phyloP scores from a whole-genome alignment of 2,329 filamentous ascomycete genomes.

The Colletotrichum tropicicola region DNA sequence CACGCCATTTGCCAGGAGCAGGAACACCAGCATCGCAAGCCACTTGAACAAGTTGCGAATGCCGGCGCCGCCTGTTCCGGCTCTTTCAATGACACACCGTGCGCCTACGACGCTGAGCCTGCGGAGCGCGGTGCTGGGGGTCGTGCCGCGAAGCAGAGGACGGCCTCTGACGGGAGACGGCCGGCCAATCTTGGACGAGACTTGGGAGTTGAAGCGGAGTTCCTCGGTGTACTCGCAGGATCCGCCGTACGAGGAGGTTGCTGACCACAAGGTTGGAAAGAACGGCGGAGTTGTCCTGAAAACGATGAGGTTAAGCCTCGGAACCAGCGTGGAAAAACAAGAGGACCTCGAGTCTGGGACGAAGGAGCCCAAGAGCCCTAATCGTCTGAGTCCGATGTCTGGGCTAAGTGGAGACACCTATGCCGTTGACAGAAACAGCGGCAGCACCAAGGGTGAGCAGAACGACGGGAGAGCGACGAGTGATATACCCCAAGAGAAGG shows the following conservation, averaged over 20 bases:
- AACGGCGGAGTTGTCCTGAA: constrained; percentile 28
- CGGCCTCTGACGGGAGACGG: constrained; percentile 21
- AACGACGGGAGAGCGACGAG: not conserved
- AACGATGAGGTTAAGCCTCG: constrained; percentile 19
- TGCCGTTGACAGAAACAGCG: not conserved
- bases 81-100: constrained; percentile 26
- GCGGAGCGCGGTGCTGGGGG: constrained; percentile 37
- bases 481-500: constrained; percentile 10
- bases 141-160: constrained; percentile 34
- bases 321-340: constrained; percentile 32
- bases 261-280: not conserved
- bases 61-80: constrained; percentile 30
- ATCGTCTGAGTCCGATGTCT: constrained; percentile 36
- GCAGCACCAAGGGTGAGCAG: not conserved
- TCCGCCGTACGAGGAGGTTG: not conserved
- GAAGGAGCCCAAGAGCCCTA: constrained; percentile 40
- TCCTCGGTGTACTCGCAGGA: constrained; percentile 28
- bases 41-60: constrained; percentile 17
- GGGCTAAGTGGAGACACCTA: constrained; percentile 32
- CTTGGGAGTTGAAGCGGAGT: constrained; percentile 14
- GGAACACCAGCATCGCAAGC: constrained; percentile 32
- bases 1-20: constrained; percentile 32
- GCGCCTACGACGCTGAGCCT: constrained; percentile 40
- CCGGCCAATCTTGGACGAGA: constrained; percentile 11
- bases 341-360: constrained; percentile 41